Percentiles rank a stretch among this genome's conserved stretches.
Evolutionary conservation across 306 rosid genomes (phyloP).

Genomic region (Adenanthera pavonina): DNA sequence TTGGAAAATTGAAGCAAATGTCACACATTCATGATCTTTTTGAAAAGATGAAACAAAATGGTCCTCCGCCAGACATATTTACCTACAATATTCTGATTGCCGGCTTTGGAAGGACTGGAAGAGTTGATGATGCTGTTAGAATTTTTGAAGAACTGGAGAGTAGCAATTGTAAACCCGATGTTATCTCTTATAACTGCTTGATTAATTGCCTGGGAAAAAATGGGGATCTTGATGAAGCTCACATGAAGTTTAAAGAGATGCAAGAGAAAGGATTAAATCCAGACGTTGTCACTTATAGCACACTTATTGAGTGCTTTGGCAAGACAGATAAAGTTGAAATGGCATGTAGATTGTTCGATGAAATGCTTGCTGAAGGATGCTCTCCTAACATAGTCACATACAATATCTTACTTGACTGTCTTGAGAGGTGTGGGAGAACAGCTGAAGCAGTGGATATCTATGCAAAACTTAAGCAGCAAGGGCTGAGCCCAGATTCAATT

Average conservation of each 20-base stretch:
- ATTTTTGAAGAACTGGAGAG: conserved; percentile 84
- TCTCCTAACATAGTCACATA: conserved; percentile 84
- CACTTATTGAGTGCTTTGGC: conserved; percentile 94
- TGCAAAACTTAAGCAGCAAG: conserved; percentile 88
- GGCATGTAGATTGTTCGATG: conserved; percentile 83
- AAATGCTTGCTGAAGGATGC: conserved; percentile 82
- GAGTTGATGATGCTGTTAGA: conserved; percentile 67
- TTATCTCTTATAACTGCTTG: conserved; percentile 79
- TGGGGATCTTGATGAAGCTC: conserved; percentile 95
- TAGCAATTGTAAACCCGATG: conserved; percentile 71
- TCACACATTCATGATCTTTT: conserved; percentile 70
- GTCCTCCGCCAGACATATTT: conserved; percentile 79
- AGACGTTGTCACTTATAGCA: conserved; percentile 93
- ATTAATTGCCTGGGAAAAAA: conserved; percentile 96
- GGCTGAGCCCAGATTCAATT: conserved; percentile 85
- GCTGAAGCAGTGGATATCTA: conserved; percentile 91
- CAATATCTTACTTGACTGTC: conserved; percentile 90
- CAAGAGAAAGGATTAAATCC: conserved; percentile 84
- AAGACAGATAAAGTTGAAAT: conserved; percentile 88
- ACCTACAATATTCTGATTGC: conserved; percentile 87
- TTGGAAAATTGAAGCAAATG: conserved; percentile 77
- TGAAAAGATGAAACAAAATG: conserved; percentile 81
- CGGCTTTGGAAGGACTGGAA: conserved; percentile 82
- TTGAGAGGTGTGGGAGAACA: conserved; percentile 86
- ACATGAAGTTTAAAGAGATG: conserved; percentile 95